Conservation (phyloP, 2,329 filamentous ascomycete species). For the Teratosphaeria viscida region DNA sequence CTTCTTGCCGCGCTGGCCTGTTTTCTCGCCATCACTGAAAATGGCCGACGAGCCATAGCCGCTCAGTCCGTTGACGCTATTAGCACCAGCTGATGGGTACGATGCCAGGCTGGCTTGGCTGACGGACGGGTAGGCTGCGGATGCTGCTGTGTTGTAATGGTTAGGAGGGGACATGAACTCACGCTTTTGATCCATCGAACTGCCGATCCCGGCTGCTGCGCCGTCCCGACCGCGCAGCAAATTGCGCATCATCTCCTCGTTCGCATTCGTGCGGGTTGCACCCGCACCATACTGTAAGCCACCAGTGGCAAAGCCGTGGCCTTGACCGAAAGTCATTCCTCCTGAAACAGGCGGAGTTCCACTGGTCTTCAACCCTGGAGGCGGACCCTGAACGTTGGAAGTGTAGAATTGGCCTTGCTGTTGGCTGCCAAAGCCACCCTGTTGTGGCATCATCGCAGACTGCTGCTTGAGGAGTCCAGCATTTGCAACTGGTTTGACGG, state of each 20-base stretch:
- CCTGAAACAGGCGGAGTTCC: constrained; percentile 78
- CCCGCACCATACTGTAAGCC: constrained; percentile 52
- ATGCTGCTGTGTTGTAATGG: constrained; percentile 76
- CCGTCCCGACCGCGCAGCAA: constrained; percentile 51
- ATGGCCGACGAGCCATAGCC: constrained; percentile 4
- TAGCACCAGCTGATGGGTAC: neutral
- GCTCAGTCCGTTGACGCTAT: neutral
- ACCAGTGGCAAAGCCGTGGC: constrained; percentile 66
- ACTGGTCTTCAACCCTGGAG: constrained; percentile 88
- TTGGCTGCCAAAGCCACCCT: constrained; percentile 39
- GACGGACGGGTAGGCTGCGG: constrained; percentile 35
- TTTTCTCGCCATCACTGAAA: constrained; percentile 7
- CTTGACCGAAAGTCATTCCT: constrained; percentile 79
- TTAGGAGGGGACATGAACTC: constrained; percentile 16
- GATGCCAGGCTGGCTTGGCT: constrained; percentile 1
- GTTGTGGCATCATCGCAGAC: constrained; percentile 67
- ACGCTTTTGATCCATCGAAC: constrained; percentile 17
- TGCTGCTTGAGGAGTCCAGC: constrained; percentile 75
- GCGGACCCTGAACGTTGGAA: constrained; percentile 79
- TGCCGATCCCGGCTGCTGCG: constrained; percentile 45
- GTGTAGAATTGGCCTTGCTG: constrained; percentile 62
- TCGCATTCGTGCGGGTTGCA: constrained; percentile 55
- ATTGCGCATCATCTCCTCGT: constrained; percentile 69
- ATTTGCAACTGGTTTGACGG: constrained; percentile 68
- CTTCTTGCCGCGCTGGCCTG: constrained; percentile 8